phyloP scores from a whole-genome alignment of 345 rosid genomes.

The Draba incana region DNA sequence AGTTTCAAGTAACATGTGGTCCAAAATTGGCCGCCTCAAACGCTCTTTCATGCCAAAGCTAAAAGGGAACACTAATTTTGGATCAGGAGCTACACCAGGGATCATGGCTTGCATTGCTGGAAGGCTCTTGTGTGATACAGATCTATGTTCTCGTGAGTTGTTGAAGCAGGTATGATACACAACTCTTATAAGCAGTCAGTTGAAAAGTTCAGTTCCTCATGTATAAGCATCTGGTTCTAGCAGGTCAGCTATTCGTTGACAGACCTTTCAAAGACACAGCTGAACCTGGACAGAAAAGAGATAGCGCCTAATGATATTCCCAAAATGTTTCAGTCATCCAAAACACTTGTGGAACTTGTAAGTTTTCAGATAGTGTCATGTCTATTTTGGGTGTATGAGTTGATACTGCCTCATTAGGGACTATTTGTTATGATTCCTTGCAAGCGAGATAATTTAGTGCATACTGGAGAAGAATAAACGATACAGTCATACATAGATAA shows the following conservation, averaged over 20 bases:
- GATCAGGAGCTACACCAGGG: constrained; percentile 95
- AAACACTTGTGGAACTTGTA: constrained; percentile 84
- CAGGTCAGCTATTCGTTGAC: constrained; percentile 99
- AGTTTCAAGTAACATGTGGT: constrained; percentile 93
- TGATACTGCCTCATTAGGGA: constrained; percentile 11
- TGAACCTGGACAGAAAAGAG: constrained; percentile 89
- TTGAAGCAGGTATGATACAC: constrained; percentile 72
- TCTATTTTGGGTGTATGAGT: constrained; percentile 20
- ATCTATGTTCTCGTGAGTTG: constrained; percentile 84
- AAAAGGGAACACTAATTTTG: constrained; percentile 72
- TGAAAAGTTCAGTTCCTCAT: constrained; percentile 35
- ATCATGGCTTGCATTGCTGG: constrained; percentile 95
- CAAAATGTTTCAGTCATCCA: constrained; percentile 80
- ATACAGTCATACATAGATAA: constrained; percentile 19
- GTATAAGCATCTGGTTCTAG: constrained; percentile 41
- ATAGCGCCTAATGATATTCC: constrained; percentile 75
- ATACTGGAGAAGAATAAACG: constrained; percentile 15
- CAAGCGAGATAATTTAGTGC: neutral
- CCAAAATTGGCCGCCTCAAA: constrained; percentile 96
- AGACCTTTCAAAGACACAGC: constrained; percentile 85
- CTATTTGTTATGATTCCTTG: constrained; percentile 21
- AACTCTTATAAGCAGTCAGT: constrained; percentile 16
- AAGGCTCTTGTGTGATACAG: constrained; percentile 92
- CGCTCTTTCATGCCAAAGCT: constrained; percentile 95
- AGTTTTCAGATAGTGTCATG: constrained; percentile 42